Evolutionary conservation across 2,329 filamentous ascomycete genomes (phyloP).

Genomic region (Neofusicoccum cordaticola): DNA sequence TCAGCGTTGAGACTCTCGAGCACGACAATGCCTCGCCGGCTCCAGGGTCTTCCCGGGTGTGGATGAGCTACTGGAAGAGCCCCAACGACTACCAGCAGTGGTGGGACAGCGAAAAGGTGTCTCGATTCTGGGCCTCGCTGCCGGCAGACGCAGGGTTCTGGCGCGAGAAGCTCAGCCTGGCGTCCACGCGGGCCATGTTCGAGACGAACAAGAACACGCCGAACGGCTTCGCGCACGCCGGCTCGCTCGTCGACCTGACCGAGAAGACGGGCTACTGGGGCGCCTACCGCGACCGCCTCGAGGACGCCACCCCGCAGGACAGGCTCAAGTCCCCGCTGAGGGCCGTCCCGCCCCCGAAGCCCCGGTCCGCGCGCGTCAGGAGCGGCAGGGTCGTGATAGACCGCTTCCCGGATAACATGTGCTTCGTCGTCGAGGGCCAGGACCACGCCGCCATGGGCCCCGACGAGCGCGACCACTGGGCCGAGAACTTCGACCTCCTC

Average conservation of each 20-base stretch:
- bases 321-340: neutral
- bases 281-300: neutral
- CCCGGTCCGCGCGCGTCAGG: neutral
- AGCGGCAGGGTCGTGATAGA: neutral
- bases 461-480: neutral
- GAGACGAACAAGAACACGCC: neutral
- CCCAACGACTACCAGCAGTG: neutral
- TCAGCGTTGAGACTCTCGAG: neutral
- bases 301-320: neutral
- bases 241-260: neutral
- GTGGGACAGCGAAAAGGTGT: neutral
- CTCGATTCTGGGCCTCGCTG: neutral
- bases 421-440: neutral
- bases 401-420: neutral
- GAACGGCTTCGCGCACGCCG: neutral
- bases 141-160: neutral
- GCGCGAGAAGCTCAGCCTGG: neutral
- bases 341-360: neutral
- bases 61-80: neutral
- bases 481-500: neutral
- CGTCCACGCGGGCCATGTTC: neutral
- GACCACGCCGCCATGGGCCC: neutral
- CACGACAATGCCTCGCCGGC: neutral
- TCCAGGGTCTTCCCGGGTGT: neutral
- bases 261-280: constrained; percentile 2